Percentiles rank a stretch among this genome's conserved stretches.
Evolutionary conservation across 768 basidiomycete species (phyloP).

Genomic region (Calocybe indica): DNA sequence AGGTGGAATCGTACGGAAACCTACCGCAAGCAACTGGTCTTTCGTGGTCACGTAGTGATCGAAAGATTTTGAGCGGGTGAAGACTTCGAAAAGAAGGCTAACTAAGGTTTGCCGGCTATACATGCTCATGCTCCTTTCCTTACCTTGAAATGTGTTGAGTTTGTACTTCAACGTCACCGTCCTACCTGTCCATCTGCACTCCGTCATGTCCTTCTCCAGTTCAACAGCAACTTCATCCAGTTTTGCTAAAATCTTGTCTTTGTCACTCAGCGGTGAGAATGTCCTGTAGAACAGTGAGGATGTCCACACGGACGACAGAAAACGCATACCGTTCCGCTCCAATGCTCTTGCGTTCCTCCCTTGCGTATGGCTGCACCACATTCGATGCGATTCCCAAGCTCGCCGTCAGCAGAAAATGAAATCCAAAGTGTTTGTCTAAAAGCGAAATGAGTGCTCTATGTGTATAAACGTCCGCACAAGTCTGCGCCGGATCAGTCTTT

Average conservation of each 20-base stretch:
- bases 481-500: slow-evolving; percentile 34
- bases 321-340: slow-evolving; percentile 73
- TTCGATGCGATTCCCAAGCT: slow-evolving; percentile 88
- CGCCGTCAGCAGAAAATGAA: slow-evolving; percentile 67
- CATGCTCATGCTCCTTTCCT: slow-evolving; percentile 1
- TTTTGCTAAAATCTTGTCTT: slow-evolving; percentile 63
- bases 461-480: slow-evolving; percentile 83
- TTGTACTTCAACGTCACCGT: slow-evolving; percentile 94
- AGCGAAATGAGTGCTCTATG: slow-evolving; percentile 69
- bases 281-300: slow-evolving; percentile 42
- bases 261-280: slow-evolving; percentile 63
- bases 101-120: background rate
- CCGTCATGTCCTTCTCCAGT: slow-evolving; percentile 73
- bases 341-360: slow-evolving; percentile 88
- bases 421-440: slow-evolving; percentile 86
- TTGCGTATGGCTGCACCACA: slow-evolving; percentile 61
- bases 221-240: slow-evolving; percentile 78
- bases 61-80: slow-evolving; percentile 80
- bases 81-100: slow-evolving; percentile 34
- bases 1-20: slow-evolving; percentile 14
- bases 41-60: slow-evolving; percentile 73
- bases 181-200: slow-evolving; percentile 79
- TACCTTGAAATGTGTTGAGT: slow-evolving; percentile 83
- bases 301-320: background rate
- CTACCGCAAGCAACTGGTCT: slow-evolving; percentile 71